Conservation (phyloP, 2,329 filamentous ascomycete species). For the Aspergillus hiratsukae region DNA sequence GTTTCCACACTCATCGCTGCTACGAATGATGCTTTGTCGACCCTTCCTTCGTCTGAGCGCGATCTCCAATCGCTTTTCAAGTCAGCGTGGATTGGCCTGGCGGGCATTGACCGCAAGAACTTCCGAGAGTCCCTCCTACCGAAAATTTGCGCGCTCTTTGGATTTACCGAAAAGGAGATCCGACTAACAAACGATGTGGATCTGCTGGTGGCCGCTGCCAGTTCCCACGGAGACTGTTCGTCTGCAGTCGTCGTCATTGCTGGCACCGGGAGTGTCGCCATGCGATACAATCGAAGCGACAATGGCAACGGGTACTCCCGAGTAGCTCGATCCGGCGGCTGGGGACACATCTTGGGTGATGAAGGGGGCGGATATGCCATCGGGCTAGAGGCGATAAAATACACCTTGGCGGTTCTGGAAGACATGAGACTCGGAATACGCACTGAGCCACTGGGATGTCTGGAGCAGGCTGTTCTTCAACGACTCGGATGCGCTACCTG, state of each 20-base stretch:
- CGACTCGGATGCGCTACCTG: slow-evolving; percentile 7
- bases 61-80: slow-evolving; percentile 17
- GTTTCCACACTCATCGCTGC: slow-evolving; percentile 23
- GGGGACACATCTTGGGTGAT: slow-evolving; percentile 44
- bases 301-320: slow-evolving; percentile 17
- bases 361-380: slow-evolving; percentile 42
- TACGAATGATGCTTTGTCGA: slow-evolving; percentile 13
- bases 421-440: slow-evolving; percentile 14
- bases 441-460: background rate
- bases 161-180: slow-evolving; percentile 18
- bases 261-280: slow-evolving; percentile 43
- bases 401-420: slow-evolving; percentile 30
- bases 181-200: slow-evolving; percentile 40
- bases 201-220: slow-evolving; percentile 29
- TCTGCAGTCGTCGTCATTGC: slow-evolving; percentile 38
- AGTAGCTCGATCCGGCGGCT: slow-evolving; percentile 39
- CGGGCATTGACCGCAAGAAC: slow-evolving; percentile 37
- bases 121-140: slow-evolving; percentile 23
- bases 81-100: slow-evolving; percentile 38
- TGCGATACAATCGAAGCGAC: slow-evolving; percentile 28
- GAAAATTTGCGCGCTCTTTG: slow-evolving; percentile 26
- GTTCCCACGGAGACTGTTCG: slow-evolving; percentile 5
- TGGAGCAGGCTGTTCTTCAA: slow-evolving; percentile 13
- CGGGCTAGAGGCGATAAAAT: slow-evolving; percentile 33
- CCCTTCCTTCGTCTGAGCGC: background rate